Conservation (phyloP, 2,329 filamentous ascomycete species). For the Gyromitra esculenta region DNA sequence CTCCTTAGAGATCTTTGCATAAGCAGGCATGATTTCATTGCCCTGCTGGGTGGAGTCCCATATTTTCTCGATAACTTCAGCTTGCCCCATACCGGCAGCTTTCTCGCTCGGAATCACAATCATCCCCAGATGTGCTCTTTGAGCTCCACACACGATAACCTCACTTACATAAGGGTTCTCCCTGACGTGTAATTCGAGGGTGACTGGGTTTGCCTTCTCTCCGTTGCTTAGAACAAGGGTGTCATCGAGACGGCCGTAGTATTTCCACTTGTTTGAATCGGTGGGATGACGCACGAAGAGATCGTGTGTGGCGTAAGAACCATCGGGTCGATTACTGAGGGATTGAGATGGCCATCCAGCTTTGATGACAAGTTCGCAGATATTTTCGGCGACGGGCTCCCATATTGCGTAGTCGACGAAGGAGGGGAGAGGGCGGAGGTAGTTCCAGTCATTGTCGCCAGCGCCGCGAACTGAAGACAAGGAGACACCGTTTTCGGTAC, state of each 20-base stretch:
- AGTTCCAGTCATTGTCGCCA: slow-evolving; percentile 71
- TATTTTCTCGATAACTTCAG: slow-evolving; percentile 64
- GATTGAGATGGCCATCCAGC: slow-evolving; percentile 61
- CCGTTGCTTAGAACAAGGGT: slow-evolving; percentile 64
- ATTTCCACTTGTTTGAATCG: slow-evolving; percentile 63
- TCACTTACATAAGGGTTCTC: slow-evolving; percentile 66
- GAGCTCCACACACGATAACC: slow-evolving; percentile 68
- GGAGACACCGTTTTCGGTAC: slow-evolving; percentile 69
- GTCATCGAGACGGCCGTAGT: slow-evolving; percentile 63
- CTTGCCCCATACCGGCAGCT: slow-evolving; percentile 61
- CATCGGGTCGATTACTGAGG: slow-evolving; percentile 62
- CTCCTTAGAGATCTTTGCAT: slow-evolving; percentile 66
- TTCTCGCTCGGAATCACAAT: slow-evolving; percentile 66
- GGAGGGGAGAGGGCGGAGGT: slow-evolving; percentile 63
- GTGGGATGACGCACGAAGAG: slow-evolving; percentile 63
- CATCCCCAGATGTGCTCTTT: slow-evolving; percentile 66
- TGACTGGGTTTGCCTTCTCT: slow-evolving; percentile 64
- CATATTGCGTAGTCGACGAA: slow-evolving; percentile 62
- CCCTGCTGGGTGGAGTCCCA: slow-evolving; percentile 66
- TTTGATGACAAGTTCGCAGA: slow-evolving; percentile 61
- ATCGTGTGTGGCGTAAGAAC: slow-evolving; percentile 64
- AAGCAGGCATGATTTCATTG: slow-evolving; percentile 66
- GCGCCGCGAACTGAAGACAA: slow-evolving; percentile 68
- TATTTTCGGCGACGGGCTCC: slow-evolving; percentile 60
- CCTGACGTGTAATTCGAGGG: slow-evolving; percentile 60